Conservation (phyloP, 257 asterid species). For the Solanum clarkiae region DNA sequence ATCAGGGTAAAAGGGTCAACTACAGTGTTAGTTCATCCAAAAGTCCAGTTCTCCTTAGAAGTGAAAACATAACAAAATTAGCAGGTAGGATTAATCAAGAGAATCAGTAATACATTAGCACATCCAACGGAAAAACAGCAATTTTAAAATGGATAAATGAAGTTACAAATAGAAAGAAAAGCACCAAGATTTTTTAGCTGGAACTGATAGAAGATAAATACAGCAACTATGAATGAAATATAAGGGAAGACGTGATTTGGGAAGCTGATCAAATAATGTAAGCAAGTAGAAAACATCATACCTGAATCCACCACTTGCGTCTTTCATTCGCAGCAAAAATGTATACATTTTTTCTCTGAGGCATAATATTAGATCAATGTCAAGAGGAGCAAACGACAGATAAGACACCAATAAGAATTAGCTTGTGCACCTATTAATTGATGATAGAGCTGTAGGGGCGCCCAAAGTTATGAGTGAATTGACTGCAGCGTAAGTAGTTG, state of each 20-base stretch:
- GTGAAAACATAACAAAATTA: background rate
- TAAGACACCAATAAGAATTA: background rate
- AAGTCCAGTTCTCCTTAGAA: background rate
- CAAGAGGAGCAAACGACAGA: background rate
- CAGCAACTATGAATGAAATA: background rate
- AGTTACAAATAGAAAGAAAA: background rate
- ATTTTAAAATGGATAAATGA: background rate
- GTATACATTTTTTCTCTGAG: slow-evolving; percentile 43
- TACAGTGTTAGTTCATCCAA: background rate
- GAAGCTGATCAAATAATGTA: background rate
- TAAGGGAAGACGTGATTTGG: background rate
- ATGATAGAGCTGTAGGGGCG: slow-evolving; percentile 54
- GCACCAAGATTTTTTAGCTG: background rate
- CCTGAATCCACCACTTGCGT: slow-evolving; percentile 94
- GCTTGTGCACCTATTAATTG: slow-evolving; percentile 54
- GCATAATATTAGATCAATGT: background rate
- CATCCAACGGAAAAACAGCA: background rate
- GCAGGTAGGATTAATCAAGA: background rate
- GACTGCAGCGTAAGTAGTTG: slow-evolving; percentile 92
- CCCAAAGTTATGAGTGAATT: slow-evolving; percentile 81
- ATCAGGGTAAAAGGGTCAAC: background rate
- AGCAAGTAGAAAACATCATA: slow-evolving; percentile 5
- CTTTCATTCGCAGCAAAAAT: slow-evolving; percentile 79
- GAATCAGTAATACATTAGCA: background rate
- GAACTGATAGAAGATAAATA: background rate